Evolutionary conservation across 345 rosid species (phyloP).

Genomic region (Dipteronia sinensis): DNA sequence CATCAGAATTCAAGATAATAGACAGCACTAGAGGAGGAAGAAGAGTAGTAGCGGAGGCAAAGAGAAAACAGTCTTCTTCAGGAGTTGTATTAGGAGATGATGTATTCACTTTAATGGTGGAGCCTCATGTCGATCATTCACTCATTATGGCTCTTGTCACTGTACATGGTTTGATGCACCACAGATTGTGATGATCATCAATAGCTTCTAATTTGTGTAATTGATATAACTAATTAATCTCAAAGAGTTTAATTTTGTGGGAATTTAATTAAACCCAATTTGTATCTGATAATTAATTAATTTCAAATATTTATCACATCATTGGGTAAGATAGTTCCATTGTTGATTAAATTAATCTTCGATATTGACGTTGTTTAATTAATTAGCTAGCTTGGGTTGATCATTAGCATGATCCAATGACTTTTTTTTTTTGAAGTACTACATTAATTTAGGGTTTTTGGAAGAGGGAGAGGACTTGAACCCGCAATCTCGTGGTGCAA

Average conservation of each 20-base stretch:
- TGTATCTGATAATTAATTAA: no score
- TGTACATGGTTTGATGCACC: constrained; percentile 39
- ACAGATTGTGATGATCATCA: constrained; percentile 27
- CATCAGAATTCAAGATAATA: constrained; percentile 32
- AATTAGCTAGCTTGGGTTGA: no score
- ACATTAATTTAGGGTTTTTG: no score
- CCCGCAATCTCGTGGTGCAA: no score
- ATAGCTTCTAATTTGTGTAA: background rate
- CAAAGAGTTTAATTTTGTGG: background rate
- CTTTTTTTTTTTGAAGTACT: no score
- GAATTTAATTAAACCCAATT: background rate
- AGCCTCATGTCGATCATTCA: constrained; percentile 34
- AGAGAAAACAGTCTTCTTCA: constrained; percentile 33
- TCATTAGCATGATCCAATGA: no score
- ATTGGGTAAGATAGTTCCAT: background rate
- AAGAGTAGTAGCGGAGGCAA: constrained; percentile 43
- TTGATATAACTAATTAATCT: background rate
- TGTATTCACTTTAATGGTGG: constrained; percentile 43
- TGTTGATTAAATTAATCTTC: no score
- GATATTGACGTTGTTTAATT: background rate
- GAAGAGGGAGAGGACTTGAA: no score
- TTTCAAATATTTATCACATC: background rate
- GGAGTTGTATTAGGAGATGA: constrained; percentile 45
- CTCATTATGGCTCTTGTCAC: constrained; percentile 38
- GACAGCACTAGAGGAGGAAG: constrained; percentile 20